Evolutionary conservation across 306 rosid species (phyloP), one percentile per base, ranked within the genome.

Genomic region (Fragaria nilgerrensis): DNA sequence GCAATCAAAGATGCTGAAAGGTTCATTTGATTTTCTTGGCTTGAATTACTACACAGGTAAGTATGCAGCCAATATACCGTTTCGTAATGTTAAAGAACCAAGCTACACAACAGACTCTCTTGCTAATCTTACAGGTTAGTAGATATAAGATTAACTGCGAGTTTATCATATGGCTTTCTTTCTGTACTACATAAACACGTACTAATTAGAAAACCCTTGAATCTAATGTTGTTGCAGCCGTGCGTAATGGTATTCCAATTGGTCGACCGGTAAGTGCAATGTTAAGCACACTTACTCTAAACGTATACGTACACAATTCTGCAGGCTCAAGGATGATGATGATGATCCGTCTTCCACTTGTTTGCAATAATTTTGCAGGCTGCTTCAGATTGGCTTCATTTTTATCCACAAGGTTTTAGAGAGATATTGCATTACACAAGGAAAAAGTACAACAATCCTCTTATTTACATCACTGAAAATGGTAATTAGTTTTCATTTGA

Each of bases 1-100:
- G 43, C 80, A 93, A 81, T 83, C 96, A 1, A 39, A 78, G 37
- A 68, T 73, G 15, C 72, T 93, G 13, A 85, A 52, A 66, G 92
- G 88, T 34, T 88, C 96, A 25, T 86, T 82, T 23, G 96, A 91
- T 58, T 89, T 91, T 59, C 58, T 91, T 70, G 92, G 94, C 23
- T n/a, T 91, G 1, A 91, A 91, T 68, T 88, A 89, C 65, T 89
- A 91, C 77, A 72, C 89, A 5, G 16, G 90, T 19, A 69, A 74
- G 1, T 91, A 85, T 67, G 90, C 86, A 9, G 52, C 80, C 16
- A 55, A 86, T 61, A 58, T 43, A 22, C 86, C 85, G 3, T 62
- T 17, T 6, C 56, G 50, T 7, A 65, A 68, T 9, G 55, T 76
- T 65, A 78, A 23, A 15, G 68, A 12, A 17, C 53, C 78, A 17